Percentiles rank a stretch among this genome's conserved stretches.
Conservation (phyloP, 768 basidiomycete genomes). For the Naematelia aurantialba region DNA sequence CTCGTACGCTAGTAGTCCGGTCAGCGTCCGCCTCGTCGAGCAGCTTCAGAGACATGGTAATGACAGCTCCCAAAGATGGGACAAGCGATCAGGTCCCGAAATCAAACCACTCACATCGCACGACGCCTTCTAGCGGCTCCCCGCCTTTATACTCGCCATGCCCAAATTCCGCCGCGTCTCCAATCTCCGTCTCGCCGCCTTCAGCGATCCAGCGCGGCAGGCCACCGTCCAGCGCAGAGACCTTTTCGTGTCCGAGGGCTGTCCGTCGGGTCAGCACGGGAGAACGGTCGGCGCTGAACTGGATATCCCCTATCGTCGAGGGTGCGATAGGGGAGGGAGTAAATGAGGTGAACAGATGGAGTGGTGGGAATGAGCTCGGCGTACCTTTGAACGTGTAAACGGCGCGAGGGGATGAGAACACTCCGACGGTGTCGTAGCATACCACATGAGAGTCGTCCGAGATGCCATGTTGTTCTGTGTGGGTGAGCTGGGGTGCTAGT, state of each 20-base stretch:
- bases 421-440: conserved; percentile 81
- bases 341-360: not conserved
- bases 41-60: no score
- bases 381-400: conserved; percentile 79
- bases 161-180: conserved; percentile 19
- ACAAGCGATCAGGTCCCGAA: no score
- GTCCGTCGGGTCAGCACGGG: conserved; percentile 10
- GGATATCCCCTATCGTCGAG: no score
- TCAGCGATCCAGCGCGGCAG: conserved; percentile 75
- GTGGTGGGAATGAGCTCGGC: conserved; percentile 3
- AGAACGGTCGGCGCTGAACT: not conserved
- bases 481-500: no score
- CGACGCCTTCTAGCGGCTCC: conserved; percentile 16
- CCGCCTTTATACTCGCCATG: conserved; percentile 21
- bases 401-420: conserved; percentile 89
- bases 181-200: conserved; percentile 50
- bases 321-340: no score
- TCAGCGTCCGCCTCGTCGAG: no score
- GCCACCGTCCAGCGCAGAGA: conserved; percentile 89
- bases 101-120: conserved; percentile 40
- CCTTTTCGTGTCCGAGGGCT: conserved; percentile 78
- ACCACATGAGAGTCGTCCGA: conserved; percentile 71
- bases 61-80: no score
- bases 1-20: conserved; percentile 65
- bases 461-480: conserved; percentile 71